These are phyloP conservation scores for Senecio squalidus DNA, from an alignment of 140 eudicot genomes.

Conservation along the genomic window DNA sequence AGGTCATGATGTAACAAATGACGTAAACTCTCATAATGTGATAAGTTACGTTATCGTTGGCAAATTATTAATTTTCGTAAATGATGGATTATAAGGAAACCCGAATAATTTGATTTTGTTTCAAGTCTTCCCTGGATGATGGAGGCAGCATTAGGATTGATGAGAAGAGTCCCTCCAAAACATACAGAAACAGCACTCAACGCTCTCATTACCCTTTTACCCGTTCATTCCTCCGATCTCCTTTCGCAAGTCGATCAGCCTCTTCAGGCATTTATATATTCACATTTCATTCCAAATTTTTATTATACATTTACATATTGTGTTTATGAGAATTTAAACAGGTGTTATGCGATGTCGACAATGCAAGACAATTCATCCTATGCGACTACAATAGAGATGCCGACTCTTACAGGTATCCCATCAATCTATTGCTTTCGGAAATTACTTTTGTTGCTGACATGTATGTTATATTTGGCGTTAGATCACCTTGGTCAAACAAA, in stretches of 20 bases:
- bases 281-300: background rate
- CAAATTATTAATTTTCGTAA: too few species aligned
- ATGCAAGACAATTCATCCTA: conserved; percentile 68
- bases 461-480: conserved; percentile 16
- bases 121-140: too few species aligned
- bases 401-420: conserved; percentile 65
- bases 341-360: conserved; percentile 66
- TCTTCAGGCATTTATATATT: conserved; percentile 52
- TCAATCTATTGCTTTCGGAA: too few species aligned
- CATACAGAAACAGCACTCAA: conserved; percentile 70
- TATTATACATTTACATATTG: too few species aligned
- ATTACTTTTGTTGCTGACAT: too few species aligned
- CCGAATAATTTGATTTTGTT: too few species aligned
- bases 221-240: conserved; percentile 71
- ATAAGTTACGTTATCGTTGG: too few species aligned
- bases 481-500: conserved; percentile 95
- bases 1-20: too few species aligned
- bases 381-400: conserved; percentile 92
- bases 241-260: conserved; percentile 94
- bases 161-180: conserved; percentile 81
- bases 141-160: conserved; percentile 91
- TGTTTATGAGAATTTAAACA: conserved; percentile 16
- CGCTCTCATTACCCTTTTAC: conserved; percentile 67
- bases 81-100: too few species aligned
- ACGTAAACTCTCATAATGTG: too few species aligned